Base-by-base conservation (phyloP, 495 filamentous ascomycete genomes). In the Cercophora scortea region DNA sequence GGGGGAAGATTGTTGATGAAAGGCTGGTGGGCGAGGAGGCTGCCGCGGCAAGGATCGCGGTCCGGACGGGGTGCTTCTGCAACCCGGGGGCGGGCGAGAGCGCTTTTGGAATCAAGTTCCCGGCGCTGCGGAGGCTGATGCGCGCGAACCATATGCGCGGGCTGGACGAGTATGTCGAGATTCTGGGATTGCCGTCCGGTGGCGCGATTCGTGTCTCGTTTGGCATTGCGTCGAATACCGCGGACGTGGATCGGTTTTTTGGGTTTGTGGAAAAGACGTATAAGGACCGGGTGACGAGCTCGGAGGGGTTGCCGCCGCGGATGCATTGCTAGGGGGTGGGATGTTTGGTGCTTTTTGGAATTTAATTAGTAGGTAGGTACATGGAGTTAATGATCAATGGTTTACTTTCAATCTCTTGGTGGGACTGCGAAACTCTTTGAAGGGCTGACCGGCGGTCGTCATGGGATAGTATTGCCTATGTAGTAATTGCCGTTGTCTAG, bases 21-120 rank as follows among this genome's bases (percentile, higher is more conserved):
- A 62, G 77, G 11, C 52, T 75, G 0, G 79, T 82, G 4, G 71
- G 66, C 8, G 54, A 62, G 5, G 71, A 73, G 44, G 62, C 67
- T 0, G 50, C 63, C 0, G 61, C 57, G 1, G 65, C 60, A 12
- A 61, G 70, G 41, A 82, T 86, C 41, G 76, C 76, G 43, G 57
- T 86, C 6, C 72, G 82, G 8, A 80, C 77, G 17, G 82, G 82
- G 8, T 78, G 75, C 42, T 71, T 86, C 32, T 86, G 82, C 57
- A 86, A 86, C 53, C 82, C 82, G 0, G 82, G 79, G 4, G 82
- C 55, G 2, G 63, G 59, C 10, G 65, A 70, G 47, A 49, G 47
- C 5, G 61, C 63, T 8, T 54, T 68, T 1, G 57, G 47, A 10
- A 6, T 68, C 34, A 45, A 47, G 38, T 6, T 32, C 0, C 18